phyloP scores from a whole-genome alignment of 2,329 filamentous ascomycete species.

The Arachnomyces sp. region DNA sequence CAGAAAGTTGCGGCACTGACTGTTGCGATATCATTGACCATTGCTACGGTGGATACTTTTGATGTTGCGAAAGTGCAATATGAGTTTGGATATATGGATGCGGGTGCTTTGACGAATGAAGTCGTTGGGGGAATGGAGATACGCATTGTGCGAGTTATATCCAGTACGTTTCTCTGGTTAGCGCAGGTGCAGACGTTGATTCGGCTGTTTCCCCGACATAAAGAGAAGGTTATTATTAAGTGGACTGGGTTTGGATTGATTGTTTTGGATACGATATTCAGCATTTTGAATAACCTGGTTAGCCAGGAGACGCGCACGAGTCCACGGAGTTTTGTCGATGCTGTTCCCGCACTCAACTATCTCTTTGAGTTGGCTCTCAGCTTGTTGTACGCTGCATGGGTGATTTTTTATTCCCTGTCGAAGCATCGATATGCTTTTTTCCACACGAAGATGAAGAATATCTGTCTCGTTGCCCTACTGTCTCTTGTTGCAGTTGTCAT shows the following conservation, averaged over 20 bases:
- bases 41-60: constrained; percentile 89
- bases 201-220: constrained; percentile 87
- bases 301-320: constrained; percentile 36
- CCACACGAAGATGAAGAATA: constrained; percentile 83
- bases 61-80: constrained; percentile 78
- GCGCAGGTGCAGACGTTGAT: constrained; percentile 96
- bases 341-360: constrained; percentile 84
- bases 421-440: constrained; percentile 89
- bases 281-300: constrained; percentile 79
- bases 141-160: constrained; percentile 84
- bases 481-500: constrained; percentile 77
- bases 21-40: constrained; percentile 75
- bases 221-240: constrained; percentile 97
- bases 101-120: constrained; percentile 62
- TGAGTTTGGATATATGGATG: constrained; percentile 69
- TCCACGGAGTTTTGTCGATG: constrained; percentile 74
- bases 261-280: constrained; percentile 82
- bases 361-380: constrained; percentile 82
- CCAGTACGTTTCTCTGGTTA: constrained; percentile 93
- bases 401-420: constrained; percentile 86
- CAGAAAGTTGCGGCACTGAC: constrained; percentile 65
- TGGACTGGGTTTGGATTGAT: constrained; percentile 96
- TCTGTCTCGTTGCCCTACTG: constrained; percentile 69
- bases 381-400: constrained; percentile 84
- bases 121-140: constrained; percentile 82